Percentiles rank a stretch among this genome's conserved stretches.
phyloP scores from a whole-genome alignment of 495 filamentous ascomycete genomes.

The Immersiella caudata region DNA sequence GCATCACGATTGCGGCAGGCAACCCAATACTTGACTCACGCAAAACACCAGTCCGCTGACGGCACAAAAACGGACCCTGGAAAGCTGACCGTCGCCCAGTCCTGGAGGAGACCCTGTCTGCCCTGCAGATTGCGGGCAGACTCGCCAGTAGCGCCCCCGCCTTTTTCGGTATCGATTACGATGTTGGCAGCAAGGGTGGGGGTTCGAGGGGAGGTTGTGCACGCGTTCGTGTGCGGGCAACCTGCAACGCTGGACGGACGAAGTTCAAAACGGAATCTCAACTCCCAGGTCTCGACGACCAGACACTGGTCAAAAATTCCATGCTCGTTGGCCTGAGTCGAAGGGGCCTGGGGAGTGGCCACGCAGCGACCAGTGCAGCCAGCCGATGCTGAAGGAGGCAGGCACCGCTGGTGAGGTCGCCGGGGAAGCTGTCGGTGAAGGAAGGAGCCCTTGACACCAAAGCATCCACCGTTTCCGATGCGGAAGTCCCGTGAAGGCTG shows the following conservation, averaged over 20 bases:
- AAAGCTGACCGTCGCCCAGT: constrained; percentile 7
- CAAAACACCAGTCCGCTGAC: constrained; percentile 7
- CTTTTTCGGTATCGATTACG: constrained; percentile 5
- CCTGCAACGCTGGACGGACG: background rate
- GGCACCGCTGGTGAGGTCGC: background rate
- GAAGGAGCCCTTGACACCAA: background rate
- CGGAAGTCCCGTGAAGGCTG: background rate
- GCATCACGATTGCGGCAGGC: constrained; percentile 1
- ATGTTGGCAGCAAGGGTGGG: constrained; percentile 11
- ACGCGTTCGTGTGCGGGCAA: background rate
- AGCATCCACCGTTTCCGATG: background rate
- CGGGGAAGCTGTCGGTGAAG: background rate
- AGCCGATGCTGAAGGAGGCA: background rate
- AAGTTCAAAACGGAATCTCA: background rate
- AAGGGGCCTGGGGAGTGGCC: background rate
- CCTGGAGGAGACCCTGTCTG: constrained; percentile 6
- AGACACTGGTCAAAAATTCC: background rate
- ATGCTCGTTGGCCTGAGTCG: background rate
- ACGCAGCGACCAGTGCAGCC: background rate
- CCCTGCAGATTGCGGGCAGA: constrained; percentile 14
- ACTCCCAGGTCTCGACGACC: background rate
- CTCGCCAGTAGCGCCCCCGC: constrained; percentile 1
- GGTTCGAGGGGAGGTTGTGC: background rate
- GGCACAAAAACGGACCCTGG: constrained; percentile 13
- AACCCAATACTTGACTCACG: constrained; percentile 14